Base-by-base conservation (phyloP, 495 filamentous ascomycete genomes). In the Daldinia bambusicola region DNA sequence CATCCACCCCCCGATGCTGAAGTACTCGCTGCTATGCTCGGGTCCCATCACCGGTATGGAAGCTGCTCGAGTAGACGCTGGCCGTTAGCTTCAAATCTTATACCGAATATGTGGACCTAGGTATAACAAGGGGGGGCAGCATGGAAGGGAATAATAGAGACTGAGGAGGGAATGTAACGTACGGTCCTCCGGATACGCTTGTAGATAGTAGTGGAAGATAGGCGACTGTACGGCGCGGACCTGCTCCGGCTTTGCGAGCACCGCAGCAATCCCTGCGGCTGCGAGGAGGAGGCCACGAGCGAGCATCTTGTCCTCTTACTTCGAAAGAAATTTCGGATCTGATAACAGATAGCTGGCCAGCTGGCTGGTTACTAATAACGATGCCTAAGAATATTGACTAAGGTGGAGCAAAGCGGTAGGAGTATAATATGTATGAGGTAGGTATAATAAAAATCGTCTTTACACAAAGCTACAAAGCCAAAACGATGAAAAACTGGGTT, bases 1-100 rank as follows among this genome's bases (percentile, higher is more conserved):
- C 69, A 86, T 85, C n/a, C 81, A 81, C 36, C 75, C 65, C 16
- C 75, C 81, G 74, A 85, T 85, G 69, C 76, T 77, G 75, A 83
- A 86, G 59, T 78, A 79, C 66, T 83, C 80, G 58, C 73, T 73
- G 45, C 72, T 79, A 36, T 76, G 64, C 67, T 83, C 83, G 12
- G 83, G 83, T 31, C 84, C 84, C 70, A 85, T 80, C 0, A 83
- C 82, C 0, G 83, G 81, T 30, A 81, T 77, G 12, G 76, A 76
- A 6, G 75, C 73, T 80, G 36, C 63, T 48, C 14, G 43, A 26
- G 3, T 3, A 26, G 30, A 55, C 12, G 43, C 48, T 45, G 59
- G 59, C 16, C 60, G 67, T 60, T 76, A 72, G n/a, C n/a, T n/a
- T n/a, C n/a, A n/a, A n/a, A n/a, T n/a, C n/a, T n/a, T n/a, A n/a